Evolutionary conservation across 2,329 filamentous ascomycete genomes (phyloP).

Genomic region (Ophiostoma montium): DNA sequence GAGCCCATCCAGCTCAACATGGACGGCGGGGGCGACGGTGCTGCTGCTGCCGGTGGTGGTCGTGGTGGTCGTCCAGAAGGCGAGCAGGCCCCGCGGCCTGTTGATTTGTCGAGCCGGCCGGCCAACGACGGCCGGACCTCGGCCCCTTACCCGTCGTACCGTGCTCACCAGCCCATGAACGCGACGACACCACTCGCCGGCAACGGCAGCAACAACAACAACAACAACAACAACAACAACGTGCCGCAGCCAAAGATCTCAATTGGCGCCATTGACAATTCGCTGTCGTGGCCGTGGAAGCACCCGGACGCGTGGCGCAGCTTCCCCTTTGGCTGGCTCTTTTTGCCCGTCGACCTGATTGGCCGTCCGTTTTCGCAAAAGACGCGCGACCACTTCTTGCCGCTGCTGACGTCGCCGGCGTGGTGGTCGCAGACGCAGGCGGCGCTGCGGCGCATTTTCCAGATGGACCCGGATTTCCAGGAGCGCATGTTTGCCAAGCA

Average conservation of each 20-base stretch:
- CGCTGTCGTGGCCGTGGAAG: slow-evolving; percentile 97
- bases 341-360: slow-evolving; percentile 89
- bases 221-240: too few relatives aligned
- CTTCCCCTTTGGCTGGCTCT: slow-evolving; percentile 97
- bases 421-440: slow-evolving; percentile 96
- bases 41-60: too few relatives aligned
- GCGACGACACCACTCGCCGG: slow-evolving; percentile 39
- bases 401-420: slow-evolving; percentile 78
- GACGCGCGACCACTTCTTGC: slow-evolving; percentile 89
- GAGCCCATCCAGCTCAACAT: slow-evolving; percentile 59
- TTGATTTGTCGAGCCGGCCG: slow-evolving; percentile 33
- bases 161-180: slow-evolving; percentile 71
- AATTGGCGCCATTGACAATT: slow-evolving; percentile 94
- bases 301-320: slow-evolving; percentile 84
- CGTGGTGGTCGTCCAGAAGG: too few relatives aligned
- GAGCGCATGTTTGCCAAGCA: slow-evolving; percentile 98
- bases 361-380: slow-evolving; percentile 91
- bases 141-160: slow-evolving; percentile 56
- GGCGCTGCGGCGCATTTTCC: slow-evolving; percentile 74
- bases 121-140: slow-evolving; percentile 25
- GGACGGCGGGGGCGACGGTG: too few relatives aligned
- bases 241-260: slow-evolving; percentile 46
- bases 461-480: slow-evolving; percentile 88
- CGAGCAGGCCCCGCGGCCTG: slow-evolving; percentile 45
- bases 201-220: too few relatives aligned